Base-by-base conservation (phyloP, 768 basidiomycete species). In the Mycena crocata region DNA sequence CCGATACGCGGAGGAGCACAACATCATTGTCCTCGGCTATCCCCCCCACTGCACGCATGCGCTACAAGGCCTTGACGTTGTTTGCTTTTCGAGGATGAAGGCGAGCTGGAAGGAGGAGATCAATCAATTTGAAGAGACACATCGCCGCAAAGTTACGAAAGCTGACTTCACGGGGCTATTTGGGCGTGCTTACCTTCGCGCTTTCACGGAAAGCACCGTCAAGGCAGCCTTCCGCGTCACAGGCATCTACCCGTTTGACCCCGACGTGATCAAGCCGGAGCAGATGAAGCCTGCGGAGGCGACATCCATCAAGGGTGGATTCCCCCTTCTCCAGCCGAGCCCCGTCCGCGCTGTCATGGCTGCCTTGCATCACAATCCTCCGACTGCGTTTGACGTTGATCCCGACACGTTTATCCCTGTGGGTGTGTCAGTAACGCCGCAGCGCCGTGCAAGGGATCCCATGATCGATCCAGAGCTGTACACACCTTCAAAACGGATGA, bases 21-120 rank as follows among this genome's bases (percentile, higher is more conserved):
- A 66, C 30, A 62, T 66, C 50, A 46, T 52, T 28, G 35, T 65
- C 14, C 64, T 65, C 21, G 56, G 57, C 10, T 59, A 59, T 45
- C 63, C 48, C 1, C 65, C 64, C 3, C 65, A 66, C 50, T 66
- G 65, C 62, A 83, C 79, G 0, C 79, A 84, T 73, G 76, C 75
- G 0, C 71, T 82, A 6, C 83, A 85, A 67, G 81, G 82, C 12
- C 79, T 85, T 24, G 81, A 85, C 71, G 81, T 84, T 24, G 80
- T 81, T 2, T 82, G 81, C 63, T 85, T 85, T 69, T 78, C 74
- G 28, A 72, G 56, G 57, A 77, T 84, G 78, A 85, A 85, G 70
- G 57, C 58, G 13, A 44, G 23, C 66, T 74, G 68, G 70, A 73
- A 75, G 34, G 28, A 71, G 42, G 73, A 67, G 55, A 72, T 78